These are phyloP conservation scores for Borealophlyctis nickersoniae DNA, from an alignment of 192 early-diverging fungal genomes.

Conservation along the genomic window DNA sequence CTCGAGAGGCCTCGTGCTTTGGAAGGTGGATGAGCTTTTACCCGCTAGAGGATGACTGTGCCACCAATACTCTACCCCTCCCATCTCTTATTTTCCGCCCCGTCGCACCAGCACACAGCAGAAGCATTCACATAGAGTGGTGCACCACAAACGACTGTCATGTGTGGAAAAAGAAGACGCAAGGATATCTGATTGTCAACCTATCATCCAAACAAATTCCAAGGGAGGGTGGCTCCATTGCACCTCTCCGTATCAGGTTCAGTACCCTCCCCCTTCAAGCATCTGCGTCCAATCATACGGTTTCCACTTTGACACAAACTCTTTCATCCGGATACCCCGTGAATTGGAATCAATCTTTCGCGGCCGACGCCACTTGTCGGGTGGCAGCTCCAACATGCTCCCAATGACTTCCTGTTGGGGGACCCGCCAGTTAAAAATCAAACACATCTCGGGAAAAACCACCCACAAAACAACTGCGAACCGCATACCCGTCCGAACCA, in stretches of 20 bases:
- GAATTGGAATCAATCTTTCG: slow-evolving; percentile 50
- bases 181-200: too few species aligned
- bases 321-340: slow-evolving; percentile 47
- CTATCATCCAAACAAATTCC: too few species aligned
- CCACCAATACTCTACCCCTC: too few species aligned
- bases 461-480: slow-evolving; percentile 20
- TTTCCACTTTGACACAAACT: slow-evolving; percentile 67
- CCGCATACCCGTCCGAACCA: slow-evolving; percentile 75
- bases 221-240: too few species aligned
- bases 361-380: slow-evolving; percentile 70
- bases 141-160: too few species aligned
- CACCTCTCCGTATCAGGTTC: neutral
- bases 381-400: slow-evolving; percentile 76
- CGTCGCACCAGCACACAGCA: too few species aligned
- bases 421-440: slow-evolving; percentile 5
- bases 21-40: too few species aligned
- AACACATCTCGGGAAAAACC: slow-evolving; percentile 5
- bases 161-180: too few species aligned
- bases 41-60: too few species aligned
- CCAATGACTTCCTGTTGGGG: slow-evolving; percentile 68
- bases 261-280: slow-evolving; percentile 42
- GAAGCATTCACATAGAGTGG: too few species aligned
- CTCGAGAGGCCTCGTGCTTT: too few species aligned
- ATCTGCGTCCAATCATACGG: slow-evolving; percentile 82
- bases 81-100: too few species aligned